Evolutionary conservation across 2,329 filamentous ascomycete species (phyloP).

Genomic region (Rasamsonia emersonii): DNA sequence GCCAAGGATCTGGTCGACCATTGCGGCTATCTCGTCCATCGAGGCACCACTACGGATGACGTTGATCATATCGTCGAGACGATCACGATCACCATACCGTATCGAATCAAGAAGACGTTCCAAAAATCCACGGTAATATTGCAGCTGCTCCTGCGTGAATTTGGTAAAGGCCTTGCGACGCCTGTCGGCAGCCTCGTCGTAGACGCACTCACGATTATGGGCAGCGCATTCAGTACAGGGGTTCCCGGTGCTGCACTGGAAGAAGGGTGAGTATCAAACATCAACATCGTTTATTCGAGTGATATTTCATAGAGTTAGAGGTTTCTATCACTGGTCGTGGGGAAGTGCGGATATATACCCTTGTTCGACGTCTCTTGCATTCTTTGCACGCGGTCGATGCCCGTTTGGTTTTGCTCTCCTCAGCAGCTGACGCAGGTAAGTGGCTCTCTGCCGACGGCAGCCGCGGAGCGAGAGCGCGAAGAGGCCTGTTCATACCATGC

Average conservation of each 20-base stretch:
- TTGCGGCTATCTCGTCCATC: constrained; percentile 4
- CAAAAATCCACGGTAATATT: constrained; percentile 18
- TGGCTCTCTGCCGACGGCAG: constrained; percentile 11
- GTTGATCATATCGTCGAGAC: constrained; percentile 17
- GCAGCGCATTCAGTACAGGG: constrained; percentile 27
- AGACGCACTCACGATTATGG: constrained; percentile 24
- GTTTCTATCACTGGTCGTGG: too few species aligned
- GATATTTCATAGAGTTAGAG: not conserved
- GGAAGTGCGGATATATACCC: constrained; percentile 22
- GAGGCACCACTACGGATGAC: constrained; percentile 18
- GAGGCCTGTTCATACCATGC: constrained; percentile 15
- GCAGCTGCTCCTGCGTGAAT: constrained; percentile 21
- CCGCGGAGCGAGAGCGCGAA: constrained; percentile 25
- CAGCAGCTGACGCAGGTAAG: constrained; percentile 11
- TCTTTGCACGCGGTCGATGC: constrained; percentile 30
- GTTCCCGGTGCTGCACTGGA: constrained; percentile 21
- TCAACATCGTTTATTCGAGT: constrained; percentile 2
- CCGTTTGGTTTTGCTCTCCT: constrained; percentile 25
- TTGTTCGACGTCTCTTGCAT: constrained; percentile 29
- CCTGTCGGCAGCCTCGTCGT: constrained; percentile 26
- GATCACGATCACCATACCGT: constrained; percentile 13
- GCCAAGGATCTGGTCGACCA: not conserved
- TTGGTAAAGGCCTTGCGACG: constrained; percentile 27
- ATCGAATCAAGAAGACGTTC: constrained; percentile 20
- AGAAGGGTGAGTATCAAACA: constrained; percentile 5